Conservation (phyloP, 805 yeast genomes). For the Saccharomycopsis javanensis region DNA sequence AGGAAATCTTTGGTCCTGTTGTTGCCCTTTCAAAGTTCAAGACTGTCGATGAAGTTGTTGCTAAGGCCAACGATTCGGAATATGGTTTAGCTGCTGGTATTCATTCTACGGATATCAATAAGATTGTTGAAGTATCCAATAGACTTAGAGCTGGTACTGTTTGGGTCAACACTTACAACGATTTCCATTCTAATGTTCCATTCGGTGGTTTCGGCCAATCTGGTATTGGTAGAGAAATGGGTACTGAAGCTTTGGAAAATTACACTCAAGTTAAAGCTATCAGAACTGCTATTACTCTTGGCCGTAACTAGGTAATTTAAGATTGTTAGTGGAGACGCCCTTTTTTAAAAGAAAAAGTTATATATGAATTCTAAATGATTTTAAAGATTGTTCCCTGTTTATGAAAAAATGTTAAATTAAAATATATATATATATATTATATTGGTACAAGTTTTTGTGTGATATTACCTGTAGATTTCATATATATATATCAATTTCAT, state of each 20-base stretch:
- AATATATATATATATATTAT: too few species aligned
- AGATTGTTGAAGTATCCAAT: slow-evolving; percentile 53
- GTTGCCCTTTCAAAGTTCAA: slow-evolving; percentile 60
- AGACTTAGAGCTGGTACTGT: slow-evolving; percentile 66
- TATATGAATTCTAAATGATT: too few species aligned
- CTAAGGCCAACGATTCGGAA: slow-evolving; percentile 57
- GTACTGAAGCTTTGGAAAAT: slow-evolving; percentile 64
- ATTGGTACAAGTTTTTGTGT: too few species aligned
- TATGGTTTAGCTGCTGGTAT: slow-evolving; percentile 79
- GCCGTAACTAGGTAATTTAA: not conserved
- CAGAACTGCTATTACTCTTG: slow-evolving; percentile 35
- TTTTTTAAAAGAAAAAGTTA: too few species aligned
- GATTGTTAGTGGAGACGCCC: not conserved
- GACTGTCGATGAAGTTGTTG: slow-evolving; percentile 57
- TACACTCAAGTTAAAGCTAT: slow-evolving; percentile 71
- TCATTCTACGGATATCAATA: slow-evolving; percentile 54
- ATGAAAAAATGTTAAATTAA: too few species aligned
- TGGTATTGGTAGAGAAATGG: slow-evolving; percentile 85
- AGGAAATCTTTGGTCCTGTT: slow-evolving; percentile 77
- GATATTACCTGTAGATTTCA: too few species aligned
- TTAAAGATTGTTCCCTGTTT: too few species aligned
- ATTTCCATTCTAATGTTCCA: slow-evolving; percentile 66
- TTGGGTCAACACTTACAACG: slow-evolving; percentile 75
- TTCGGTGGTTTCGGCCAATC: slow-evolving; percentile 76
- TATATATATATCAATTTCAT: too few species aligned